phyloP scores from a whole-genome alignment of 768 basidiomycete genomes.

The Harrya chromipes region DNA sequence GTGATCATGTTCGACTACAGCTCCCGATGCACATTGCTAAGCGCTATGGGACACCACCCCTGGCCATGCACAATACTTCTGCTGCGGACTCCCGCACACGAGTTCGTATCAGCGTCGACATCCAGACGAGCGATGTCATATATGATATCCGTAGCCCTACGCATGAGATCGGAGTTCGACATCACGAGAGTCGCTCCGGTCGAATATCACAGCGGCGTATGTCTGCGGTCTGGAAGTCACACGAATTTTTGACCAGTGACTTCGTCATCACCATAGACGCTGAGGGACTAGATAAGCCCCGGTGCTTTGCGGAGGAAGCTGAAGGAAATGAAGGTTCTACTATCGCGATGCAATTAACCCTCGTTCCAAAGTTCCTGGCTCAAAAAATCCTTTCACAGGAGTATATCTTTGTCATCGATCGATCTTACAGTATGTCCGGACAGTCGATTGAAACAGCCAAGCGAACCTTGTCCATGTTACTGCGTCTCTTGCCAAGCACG shows the following conservation, averaged over 20 bases:
- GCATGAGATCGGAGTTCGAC: conserved; percentile 36
- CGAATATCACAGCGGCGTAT: conserved; percentile 39
- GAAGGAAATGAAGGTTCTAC: conserved; percentile 19
- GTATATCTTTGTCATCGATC: conserved; percentile 59
- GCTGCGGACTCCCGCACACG: conserved; percentile 32
- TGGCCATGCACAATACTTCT: conserved; percentile 32
- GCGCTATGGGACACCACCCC: conserved; percentile 51
- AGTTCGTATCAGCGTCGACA: conserved; percentile 40
- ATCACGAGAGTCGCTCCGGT: conserved; percentile 35
- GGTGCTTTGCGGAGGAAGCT: conserved; percentile 50
- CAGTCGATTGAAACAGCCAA: conserved; percentile 46
- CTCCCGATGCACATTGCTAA: conserved; percentile 49
- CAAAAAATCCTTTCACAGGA: conserved; percentile 46
- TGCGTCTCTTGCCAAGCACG: conserved; percentile 44
- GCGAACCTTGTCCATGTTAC: conserved; percentile 42
- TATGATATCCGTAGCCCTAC: conserved; percentile 41
- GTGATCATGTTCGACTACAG: conserved; percentile 50
- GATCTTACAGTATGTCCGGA: conserved; percentile 52
- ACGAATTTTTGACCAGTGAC: conserved; percentile 42
- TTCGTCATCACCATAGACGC: conserved; percentile 52
- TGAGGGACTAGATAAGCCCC: conserved; percentile 47
- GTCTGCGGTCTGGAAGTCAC: conserved; percentile 39
- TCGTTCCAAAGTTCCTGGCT: conserved; percentile 52
- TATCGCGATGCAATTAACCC: conserved; percentile 49
- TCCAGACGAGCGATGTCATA: conserved; percentile 50